phyloP scores from a whole-genome alignment of 257 asterid genomes.

The Paraleonurus japonicus region DNA sequence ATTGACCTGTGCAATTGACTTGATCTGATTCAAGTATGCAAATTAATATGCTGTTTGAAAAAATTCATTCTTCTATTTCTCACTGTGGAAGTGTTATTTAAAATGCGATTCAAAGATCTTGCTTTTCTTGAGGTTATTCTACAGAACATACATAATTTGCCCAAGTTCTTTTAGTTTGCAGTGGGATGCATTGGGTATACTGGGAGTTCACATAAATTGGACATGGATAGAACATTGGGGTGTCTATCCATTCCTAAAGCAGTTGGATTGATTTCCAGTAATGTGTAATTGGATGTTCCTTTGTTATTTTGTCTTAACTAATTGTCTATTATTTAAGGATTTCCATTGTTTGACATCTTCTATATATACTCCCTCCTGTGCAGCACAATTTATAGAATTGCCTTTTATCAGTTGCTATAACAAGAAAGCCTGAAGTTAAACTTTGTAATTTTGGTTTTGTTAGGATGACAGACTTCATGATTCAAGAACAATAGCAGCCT shows the following conservation, averaged over 20 bases:
- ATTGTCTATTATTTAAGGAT: background rate
- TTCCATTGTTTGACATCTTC: background rate
- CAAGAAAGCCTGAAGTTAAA: background rate
- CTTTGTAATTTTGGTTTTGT: constrained; percentile 9
- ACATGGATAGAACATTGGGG: background rate
- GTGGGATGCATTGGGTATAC: background rate
- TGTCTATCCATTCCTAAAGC: background rate
- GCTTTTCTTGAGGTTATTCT: no score
- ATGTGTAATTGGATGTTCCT: background rate
- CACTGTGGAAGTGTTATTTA: no score
- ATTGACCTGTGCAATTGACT: background rate
- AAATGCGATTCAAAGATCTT: no score
- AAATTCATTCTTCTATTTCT: no score
- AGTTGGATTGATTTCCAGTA: background rate
- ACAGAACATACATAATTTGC: no score
- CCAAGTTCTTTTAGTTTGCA: no score
- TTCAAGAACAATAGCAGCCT: constrained; percentile 88
- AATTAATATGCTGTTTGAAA: no score
- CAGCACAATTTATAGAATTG: background rate
- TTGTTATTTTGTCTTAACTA: background rate
- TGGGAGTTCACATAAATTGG: background rate
- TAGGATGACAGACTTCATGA: constrained; percentile 84
- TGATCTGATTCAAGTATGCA: background rate
- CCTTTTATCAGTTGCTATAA: background rate
- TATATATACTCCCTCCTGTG: background rate